Evolutionary conservation across 805 yeast species (phyloP), one percentile per base, ranked within the genome.

Genomic region (Starmerella bombicola): DNA sequence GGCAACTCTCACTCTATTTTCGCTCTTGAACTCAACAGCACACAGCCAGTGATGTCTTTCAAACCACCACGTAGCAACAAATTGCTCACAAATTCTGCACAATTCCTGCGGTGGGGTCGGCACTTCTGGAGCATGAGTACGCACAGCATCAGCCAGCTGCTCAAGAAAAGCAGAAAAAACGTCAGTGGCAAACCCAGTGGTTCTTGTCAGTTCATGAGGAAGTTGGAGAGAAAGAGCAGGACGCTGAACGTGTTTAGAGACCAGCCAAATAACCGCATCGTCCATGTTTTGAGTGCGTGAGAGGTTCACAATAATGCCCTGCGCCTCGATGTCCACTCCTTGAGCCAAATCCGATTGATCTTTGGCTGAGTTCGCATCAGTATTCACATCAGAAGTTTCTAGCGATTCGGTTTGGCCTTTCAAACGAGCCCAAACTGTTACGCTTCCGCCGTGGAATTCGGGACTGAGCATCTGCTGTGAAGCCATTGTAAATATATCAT

Each of bases 51-150:
- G 78, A 60, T 91, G 99, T 37, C 78, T 71, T 52, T 88, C 98
- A 30, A 91, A 66, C 80, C 93, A 91, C 98, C 98, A 91, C 3
- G 85, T 80, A 3, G 94, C 95, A n/a, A 85, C 76, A 35, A 71
- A 71, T 23, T 76, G 75, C 55, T 91, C 99, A 61, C 99, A 91
- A 21, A 91, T 85, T 35, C 95, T 70, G 59, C 99, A 91, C 24
- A 91, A 63, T 28, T 81, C 84, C 42, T 76, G 69, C 19, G 78
- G 77, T 1, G 95, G 95, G n/a, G 74, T 70, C 0, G 95, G 93
- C 0, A 83, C 43, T 21, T 50, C 40, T 19, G 42, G 45, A 68
- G 43, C 80, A 49, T 79, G 80, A 2, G 75, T 66, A 13, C 78
- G 66, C 7, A 78, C 82, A 30, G 69, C 58, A 26, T 77, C 82